These are phyloP conservation scores for Lobosporangium transversale DNA, from an alignment of 192 early-diverging fungal genomes.

Conservation along the genomic window DNA sequence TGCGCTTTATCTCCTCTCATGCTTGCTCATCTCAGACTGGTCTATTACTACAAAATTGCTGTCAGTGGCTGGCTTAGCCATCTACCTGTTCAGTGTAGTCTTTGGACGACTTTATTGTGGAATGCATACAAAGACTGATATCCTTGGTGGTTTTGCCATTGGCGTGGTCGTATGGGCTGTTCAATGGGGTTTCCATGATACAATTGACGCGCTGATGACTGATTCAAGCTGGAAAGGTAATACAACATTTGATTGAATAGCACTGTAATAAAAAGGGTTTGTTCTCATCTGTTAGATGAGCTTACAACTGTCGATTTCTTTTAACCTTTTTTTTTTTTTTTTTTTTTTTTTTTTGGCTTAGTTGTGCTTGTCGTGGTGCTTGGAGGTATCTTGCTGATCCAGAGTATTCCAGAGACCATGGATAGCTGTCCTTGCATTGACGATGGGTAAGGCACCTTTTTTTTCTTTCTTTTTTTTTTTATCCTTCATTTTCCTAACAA, in stretches of 20 bases:
- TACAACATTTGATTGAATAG: no score
- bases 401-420: constrained; percentile 68
- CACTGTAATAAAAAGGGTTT: no score
- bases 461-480: background rate
- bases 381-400: constrained; percentile 41
- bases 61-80: constrained; percentile 31
- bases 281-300: no score
- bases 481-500: background rate
- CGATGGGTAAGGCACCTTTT: constrained; percentile 55
- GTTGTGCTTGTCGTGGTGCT: background rate
- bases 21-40: constrained; percentile 54
- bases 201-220: constrained; percentile 41
- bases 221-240: constrained; percentile 50
- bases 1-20: constrained; percentile 64
- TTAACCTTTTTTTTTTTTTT: background rate
- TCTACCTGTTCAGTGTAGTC: constrained; percentile 71
- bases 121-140: constrained; percentile 79
- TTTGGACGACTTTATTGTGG: constrained; percentile 86
- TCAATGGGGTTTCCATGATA: constrained; percentile 62
- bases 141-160: constrained; percentile 54
- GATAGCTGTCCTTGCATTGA: constrained; percentile 81
- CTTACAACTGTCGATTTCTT: no score
- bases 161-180: constrained; percentile 67
- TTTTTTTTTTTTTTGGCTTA: background rate
- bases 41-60: constrained; percentile 42